Percentiles rank a stretch among this genome's conserved stretches.
Evolutionary conservation across 2,329 filamentous ascomycete species (phyloP).

Genomic region (Fusarium subglutinans): DNA sequence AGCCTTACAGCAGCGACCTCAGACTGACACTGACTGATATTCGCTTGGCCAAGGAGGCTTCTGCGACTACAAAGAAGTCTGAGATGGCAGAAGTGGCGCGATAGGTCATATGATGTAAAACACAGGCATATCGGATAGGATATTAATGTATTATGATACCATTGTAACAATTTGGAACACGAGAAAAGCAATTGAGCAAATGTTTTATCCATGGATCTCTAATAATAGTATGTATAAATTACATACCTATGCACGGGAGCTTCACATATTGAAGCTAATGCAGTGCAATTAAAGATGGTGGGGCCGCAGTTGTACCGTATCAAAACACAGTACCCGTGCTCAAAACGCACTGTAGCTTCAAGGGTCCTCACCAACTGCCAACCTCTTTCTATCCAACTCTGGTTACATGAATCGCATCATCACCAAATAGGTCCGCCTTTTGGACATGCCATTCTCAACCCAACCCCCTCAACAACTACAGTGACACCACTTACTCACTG

Average conservation of each 20-base stretch:
- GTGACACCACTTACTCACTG: slow-evolving; percentile 25
- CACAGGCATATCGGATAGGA: slow-evolving; percentile 20
- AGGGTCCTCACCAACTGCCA: slow-evolving; percentile 24
- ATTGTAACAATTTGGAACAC: slow-evolving; percentile 29
- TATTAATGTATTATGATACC: slow-evolving; percentile 44
- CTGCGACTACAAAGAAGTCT: slow-evolving; percentile 46
- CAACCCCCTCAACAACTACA: slow-evolving; percentile 33
- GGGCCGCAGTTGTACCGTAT: background rate
- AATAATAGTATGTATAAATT: background rate
- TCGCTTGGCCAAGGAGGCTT: slow-evolving; percentile 75
- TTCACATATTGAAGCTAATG: background rate
- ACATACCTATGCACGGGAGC: background rate
- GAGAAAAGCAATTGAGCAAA: background rate
- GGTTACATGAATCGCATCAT: slow-evolving; percentile 21
- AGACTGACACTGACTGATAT: slow-evolving; percentile 77
- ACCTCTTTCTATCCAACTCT: slow-evolving; percentile 27
- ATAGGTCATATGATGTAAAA: background rate
- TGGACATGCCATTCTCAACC: slow-evolving; percentile 33
- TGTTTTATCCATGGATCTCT: background rate
- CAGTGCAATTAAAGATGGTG: slow-evolving; percentile 20
- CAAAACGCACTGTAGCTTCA: background rate
- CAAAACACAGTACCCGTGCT: background rate
- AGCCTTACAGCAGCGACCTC: slow-evolving; percentile 76
- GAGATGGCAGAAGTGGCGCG: slow-evolving; percentile 45
- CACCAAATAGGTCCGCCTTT: slow-evolving; percentile 26